Evolutionary conservation across 345 rosid species (phyloP), one percentile per base, ranked within the genome.

Genomic region (Arabidopsis suecica): DNA sequence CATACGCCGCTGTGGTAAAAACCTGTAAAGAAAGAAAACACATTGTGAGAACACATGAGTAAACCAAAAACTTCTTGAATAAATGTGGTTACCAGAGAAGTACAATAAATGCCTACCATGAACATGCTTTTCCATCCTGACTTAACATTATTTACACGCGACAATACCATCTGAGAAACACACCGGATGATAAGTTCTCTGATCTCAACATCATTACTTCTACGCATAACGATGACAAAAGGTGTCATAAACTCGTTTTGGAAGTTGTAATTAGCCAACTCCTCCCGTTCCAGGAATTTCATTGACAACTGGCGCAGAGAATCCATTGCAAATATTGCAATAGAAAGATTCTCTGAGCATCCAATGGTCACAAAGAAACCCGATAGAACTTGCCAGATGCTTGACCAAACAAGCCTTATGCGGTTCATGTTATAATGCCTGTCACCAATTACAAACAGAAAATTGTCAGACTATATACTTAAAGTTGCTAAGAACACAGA

Each of bases 51-150:
- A 61, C 23, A 13, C 9, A 49, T 49, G 23, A 45, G 57, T 57
- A 44, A 60, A 44, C 28, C 18, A 68, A 63, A 47, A 62, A 25
- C 53, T 69, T 53, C 36, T 54, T 67, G 25, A 64, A 72, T 32
- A 23, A 14, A 16, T 38, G 41, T 37, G 49, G 37, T 36, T 51
- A 37, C 14, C 25, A 61, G 69, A 38, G 30, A 44, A 51, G 22
- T 13, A 72, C 45, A 71, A 56, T 54, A 72, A 69, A 36, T 28
- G 64, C 77, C 68, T 92, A 95, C 99, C 99, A 95, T 85, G 86
- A 95, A 95, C 99, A 95, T 92, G 97, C 99, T 95, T 85, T 95
- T 95, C 99, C 99, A 95, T 62, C 99, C 99, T 5, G 99, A 95
- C 78, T 95, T 95, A 62, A 95, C 98, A 78, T 95, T 89, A 69